Base-by-base conservation (phyloP, 257 asterid genomes). In the Coffea eugenioides region DNA sequence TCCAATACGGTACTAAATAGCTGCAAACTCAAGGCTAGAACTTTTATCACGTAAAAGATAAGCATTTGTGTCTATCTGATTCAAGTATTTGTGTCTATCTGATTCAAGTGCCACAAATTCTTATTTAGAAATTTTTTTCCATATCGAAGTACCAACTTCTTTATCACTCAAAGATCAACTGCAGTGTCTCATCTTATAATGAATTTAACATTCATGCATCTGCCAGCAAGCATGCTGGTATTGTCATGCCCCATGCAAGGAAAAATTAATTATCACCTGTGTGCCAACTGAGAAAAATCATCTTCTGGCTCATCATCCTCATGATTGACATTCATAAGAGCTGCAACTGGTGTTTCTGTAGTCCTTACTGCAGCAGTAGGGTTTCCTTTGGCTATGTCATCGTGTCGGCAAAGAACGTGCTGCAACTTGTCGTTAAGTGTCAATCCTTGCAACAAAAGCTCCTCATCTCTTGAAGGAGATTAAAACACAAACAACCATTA, bases 221-320 rank as follows among this genome's bases (percentile, higher is more conserved):
- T 18, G 25, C 3, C 16, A 54, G 77, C 31, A 73, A 52, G 31
- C 57, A 54, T 6, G n/a, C 6, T 73, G 48, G 39, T 61, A 15
- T 59, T 41, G 51, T n/a, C 18, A 39, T 25, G 12, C 46, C 14
- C 21, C 13, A 39, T 54, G 25, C 0, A 46, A 34, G 21, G 25
- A 25, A 62, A 25, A 57, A 78, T 7, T 16, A 61, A 48, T 34
- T 51, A 49, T 64, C 84, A 93, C 99, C 99, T 95, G 83, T 87
- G 97, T 14, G 99, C 90, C 89, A 89, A 82, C 81, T 87, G 89
- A 82, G 88, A 88, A 86, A 93, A 93, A 86, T 95, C 97, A 87
- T 95, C 98, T 85, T 95, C 99, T 6, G 93, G 66, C 84, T 95
- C 99, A 25, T 93, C 97, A 76, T 89, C 97, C 85, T 95, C 99